Conservation (phyloP, 768 basidiomycete species). For the Lactifluus echinatus region DNA sequence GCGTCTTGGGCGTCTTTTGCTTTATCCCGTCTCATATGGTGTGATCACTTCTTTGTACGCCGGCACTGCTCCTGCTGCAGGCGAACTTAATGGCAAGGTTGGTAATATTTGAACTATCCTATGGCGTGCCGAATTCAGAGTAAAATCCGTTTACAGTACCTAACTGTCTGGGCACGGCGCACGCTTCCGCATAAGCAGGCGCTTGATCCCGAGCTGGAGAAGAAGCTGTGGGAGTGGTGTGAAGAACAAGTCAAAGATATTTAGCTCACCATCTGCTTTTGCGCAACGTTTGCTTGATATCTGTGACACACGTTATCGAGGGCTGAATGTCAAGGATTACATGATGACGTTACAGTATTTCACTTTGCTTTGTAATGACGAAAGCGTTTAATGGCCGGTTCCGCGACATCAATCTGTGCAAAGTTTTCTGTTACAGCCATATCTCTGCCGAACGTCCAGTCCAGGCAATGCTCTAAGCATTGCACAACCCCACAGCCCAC, state of each 20-base stretch:
- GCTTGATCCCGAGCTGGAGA: constrained; percentile 18
- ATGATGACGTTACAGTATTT: no score
- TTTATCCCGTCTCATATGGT: constrained; percentile 8
- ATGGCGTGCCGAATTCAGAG: not conserved
- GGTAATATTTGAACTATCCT: not conserved
- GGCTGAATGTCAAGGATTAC: no score
- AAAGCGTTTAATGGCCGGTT: no score
- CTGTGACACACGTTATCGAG: no score
- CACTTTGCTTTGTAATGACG: no score
- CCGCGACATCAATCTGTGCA: no score
- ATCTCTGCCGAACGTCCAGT: no score
- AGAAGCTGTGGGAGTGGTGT: constrained; percentile 26
- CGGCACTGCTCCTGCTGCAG: constrained; percentile 20
- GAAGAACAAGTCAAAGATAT: constrained; percentile 24
- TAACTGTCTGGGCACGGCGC: constrained; percentile 24
- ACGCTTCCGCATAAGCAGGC: constrained; percentile 17
- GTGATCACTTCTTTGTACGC: constrained; percentile 17
- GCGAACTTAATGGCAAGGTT: constrained; percentile 11
- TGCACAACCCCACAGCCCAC: no score
- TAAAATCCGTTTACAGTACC: constrained; percentile 20
- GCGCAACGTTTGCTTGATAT: no score
- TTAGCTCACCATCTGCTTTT: no score
- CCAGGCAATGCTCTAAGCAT: no score
- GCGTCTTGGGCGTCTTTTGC: not conserved
- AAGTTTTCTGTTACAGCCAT: no score